Conservation (phyloP, 129 eudicot species). For the carrot (Daucus carota) region DNA sequence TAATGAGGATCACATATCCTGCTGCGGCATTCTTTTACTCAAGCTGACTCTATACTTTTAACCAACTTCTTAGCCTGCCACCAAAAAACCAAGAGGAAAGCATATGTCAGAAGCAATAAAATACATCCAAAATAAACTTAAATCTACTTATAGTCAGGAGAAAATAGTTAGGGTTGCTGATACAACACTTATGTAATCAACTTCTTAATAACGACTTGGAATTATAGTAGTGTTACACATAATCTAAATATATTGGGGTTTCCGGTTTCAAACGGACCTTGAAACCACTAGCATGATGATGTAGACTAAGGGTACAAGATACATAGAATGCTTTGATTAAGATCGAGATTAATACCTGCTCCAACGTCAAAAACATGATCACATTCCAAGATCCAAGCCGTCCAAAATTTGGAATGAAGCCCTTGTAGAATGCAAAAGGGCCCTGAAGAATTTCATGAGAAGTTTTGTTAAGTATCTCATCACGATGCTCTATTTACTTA, state of each 20-base stretch:
- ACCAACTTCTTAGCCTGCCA: slow-evolving; percentile 70
- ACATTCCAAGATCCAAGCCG: slow-evolving; percentile 96
- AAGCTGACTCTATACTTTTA: slow-evolving; percentile 49
- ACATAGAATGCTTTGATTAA: not conserved
- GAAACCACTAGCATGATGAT: not conserved
- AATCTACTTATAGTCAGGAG: not conserved
- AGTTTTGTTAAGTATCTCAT: not conserved
- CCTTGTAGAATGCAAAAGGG: slow-evolving; percentile 89
- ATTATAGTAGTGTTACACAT: not conserved
- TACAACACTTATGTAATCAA: not conserved
- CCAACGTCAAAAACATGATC: slow-evolving; percentile 86
- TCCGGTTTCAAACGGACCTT: not conserved
- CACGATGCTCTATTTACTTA: not conserved
- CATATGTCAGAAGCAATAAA: not conserved
- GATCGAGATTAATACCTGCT: slow-evolving; percentile 48
- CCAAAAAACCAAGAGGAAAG: slow-evolving; percentile 9
- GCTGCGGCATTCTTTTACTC: slow-evolving; percentile 8
- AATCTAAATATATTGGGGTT: slow-evolving; percentile 1
- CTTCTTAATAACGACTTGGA: not conserved
- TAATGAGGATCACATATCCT: not conserved
- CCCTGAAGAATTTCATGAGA: slow-evolving; percentile 38
- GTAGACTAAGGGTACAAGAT: not conserved
- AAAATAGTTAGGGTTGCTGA: not conserved
- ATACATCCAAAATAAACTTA: not conserved
- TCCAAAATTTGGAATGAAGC: slow-evolving; percentile 89